Evolutionary conservation across 2,329 filamentous ascomycete genomes (phyloP), one percentile per base, ranked within the genome.

Genomic region (Penicillium paneum): DNA sequence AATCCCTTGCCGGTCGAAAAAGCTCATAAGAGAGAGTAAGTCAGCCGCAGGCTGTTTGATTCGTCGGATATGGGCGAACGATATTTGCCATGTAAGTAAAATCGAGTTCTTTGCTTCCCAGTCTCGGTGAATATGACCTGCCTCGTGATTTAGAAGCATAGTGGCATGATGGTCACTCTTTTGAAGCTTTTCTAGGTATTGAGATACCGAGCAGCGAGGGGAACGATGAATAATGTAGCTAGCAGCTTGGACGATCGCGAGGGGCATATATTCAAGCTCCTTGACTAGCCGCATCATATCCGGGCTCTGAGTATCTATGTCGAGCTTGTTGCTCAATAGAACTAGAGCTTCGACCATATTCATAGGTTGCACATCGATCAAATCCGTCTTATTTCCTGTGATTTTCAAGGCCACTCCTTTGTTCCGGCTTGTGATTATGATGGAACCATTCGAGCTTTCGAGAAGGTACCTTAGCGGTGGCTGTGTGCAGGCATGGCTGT

Each of bases 81-180:
- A 69, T 26, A 72, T 67, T 49, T 67, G 62, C 70, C 65, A 72
- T 2, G 68, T 72, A 11, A 54, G 38, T 5, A 68, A 10, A 38
- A 70, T 61, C 3, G 62, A 65, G 39, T 70, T 67, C 15, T 61
- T 60, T 8, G 60, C 62, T 28, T 60, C 54, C 35, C 48, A 40
- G 40, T 69, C 63, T 51, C 64, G 54, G 34, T 58, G 51, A 10
- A 66, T 8, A 5, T 52, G 46, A 8, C 63, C 62, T 26, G 11
- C 52, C 13, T 75, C 67, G 29, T 65, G 13, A 15, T 67, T 51
- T 0, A 74, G 52, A 11, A 74, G 65, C 17, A 29, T 50, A 7
- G 17, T 45, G 51, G 61, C 61, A 29, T 67, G 65, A 36, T 54
- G 38, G 12, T 74, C 67, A 56, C 65, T 71, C 41, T 69, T 56